Evolutionary conservation across 1,284 basidiomycete species (phyloP), one percentile per base, ranked within the genome.

Genomic region (Naganishia cerealis): DNA sequence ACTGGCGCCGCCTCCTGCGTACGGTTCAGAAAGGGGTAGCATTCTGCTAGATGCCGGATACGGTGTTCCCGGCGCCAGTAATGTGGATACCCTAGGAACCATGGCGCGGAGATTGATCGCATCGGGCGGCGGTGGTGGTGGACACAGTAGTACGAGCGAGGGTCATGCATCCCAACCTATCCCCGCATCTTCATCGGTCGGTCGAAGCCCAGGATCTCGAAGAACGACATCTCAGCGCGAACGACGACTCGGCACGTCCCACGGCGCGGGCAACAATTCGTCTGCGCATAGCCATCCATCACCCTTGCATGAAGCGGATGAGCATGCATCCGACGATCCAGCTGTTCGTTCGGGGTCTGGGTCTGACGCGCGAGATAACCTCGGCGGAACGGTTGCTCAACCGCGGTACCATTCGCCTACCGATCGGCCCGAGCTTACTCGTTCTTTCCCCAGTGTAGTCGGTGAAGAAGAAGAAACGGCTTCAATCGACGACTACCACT

Each of bases 1-100:
- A 0, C 85, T 97, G 10, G 94, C 94, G 0, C 94, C 94, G 33
- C 94, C 94, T 24, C 94, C 94, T 1, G 92, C 94, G 0, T 97
- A 97, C 78, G 94, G 94, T 24, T 92, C 90, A 73, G 93, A 97
- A 78, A 85, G 92, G 18, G 94, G 94, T 13, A 94, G 91, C 76
- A 95, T 97, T 69, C 83, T 97, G 8, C 84, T 97, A 8, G 93
- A 94, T 78, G 90, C 92, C 1, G 93, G 92, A 0, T 82, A 81
- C 59, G 80, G 80, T 4, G 79, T 79, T 13, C 77, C 79, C 8
- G 75, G 74, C 16, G 67, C 67, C 12, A 69, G 63, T 16, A 65
- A 52, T n/a, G 58, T 67, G 36, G 59, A 52, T 38, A 67, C 42
- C n/a, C 26, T 58, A 8, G 65, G 48, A 40, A 70, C 52, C 33